These are phyloP conservation scores for Oryza brachyantha DNA, from an alignment of 176 grass and related monocot species.

Conservation along the genomic window DNA sequence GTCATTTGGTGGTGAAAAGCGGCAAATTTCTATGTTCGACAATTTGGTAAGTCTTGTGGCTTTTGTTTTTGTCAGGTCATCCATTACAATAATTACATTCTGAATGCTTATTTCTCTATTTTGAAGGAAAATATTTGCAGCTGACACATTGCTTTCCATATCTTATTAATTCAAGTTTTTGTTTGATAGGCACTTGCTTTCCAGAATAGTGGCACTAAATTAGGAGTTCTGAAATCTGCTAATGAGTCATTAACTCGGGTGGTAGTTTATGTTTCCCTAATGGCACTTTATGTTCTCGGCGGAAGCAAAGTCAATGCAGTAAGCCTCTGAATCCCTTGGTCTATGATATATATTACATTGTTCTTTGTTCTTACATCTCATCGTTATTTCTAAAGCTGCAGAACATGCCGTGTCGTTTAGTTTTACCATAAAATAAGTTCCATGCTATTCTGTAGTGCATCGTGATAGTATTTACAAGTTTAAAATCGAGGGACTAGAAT, in stretches of 20 bases:
- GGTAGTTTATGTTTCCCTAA: constrained; percentile 85
- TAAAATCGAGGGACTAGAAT: not conserved
- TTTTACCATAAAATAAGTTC: constrained; percentile 8
- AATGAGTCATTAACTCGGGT: constrained; percentile 92
- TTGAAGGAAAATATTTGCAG: not conserved
- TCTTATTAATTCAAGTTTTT: constrained; percentile 24
- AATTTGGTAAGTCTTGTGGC: constrained; percentile 57
- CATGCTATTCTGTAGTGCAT: not conserved
- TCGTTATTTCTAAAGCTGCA: constrained; percentile 6
- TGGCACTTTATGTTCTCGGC: constrained; percentile 87
- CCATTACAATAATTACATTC: not conserved
- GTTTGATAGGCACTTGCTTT: constrained; percentile 66
- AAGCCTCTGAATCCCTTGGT: constrained; percentile 22
- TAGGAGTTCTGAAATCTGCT: constrained; percentile 87
- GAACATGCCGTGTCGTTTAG: not conserved
- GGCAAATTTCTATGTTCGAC: constrained; percentile 84
- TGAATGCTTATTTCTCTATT: too few species aligned
- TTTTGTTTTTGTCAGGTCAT: not conserved
- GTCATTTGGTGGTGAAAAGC: constrained; percentile 88
- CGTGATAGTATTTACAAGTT: not conserved
- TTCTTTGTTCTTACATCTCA: not conserved
- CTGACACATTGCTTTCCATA: not conserved
- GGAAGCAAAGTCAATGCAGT: constrained; percentile 93
- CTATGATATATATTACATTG: constrained; percentile 1
- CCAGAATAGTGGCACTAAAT: constrained; percentile 83